phyloP scores from a whole-genome alignment of 352 stramenopile species.

The Paralagenidium karlingii region DNA sequence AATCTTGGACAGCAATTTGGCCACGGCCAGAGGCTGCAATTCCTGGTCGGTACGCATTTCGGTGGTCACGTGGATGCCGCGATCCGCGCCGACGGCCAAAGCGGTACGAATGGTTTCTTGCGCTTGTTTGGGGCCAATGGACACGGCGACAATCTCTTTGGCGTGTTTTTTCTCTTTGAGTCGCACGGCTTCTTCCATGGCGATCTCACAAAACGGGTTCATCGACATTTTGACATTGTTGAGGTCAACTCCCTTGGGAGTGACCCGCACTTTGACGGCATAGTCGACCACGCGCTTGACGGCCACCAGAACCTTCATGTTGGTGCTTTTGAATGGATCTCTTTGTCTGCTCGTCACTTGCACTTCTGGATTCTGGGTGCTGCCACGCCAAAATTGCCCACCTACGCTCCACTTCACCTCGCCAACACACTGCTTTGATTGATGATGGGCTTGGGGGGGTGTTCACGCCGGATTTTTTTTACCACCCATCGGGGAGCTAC shows the following conservation, averaged over 20 bases:
- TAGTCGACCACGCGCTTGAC: slow-evolving; percentile 98
- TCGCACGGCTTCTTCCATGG: slow-evolving; percentile 95
- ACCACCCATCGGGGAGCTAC: no score
- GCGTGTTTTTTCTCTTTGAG: slow-evolving; percentile 97
- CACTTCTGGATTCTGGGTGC: no score
- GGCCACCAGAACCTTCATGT: slow-evolving; percentile 90
- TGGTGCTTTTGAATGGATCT: no score
- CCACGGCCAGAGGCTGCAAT: slow-evolving; percentile 95
- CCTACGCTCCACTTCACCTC: no score
- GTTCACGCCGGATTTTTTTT: no score
- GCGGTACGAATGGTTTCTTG: slow-evolving; percentile 94
- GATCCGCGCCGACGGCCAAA: slow-evolving; percentile 90
- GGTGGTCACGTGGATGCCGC: slow-evolving; percentile 95
- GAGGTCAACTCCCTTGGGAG: slow-evolving; percentile 90
- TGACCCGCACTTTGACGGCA: slow-evolving; percentile 96
- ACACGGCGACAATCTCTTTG: slow-evolving; percentile 92
- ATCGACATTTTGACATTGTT: slow-evolving; percentile 99
- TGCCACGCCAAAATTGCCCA: no score
- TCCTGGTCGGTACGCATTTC: slow-evolving; percentile 95
- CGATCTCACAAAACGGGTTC: slow-evolving; percentile 99
- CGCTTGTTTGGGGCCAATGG: slow-evolving; percentile 94
- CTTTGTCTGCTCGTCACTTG: no score
- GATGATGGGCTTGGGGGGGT: no score
- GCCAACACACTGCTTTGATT: no score
- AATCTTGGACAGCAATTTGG: slow-evolving; percentile 92